Conservation (phyloP, 495 filamentous ascomycete species). For the Neurospora terricola region DNA sequence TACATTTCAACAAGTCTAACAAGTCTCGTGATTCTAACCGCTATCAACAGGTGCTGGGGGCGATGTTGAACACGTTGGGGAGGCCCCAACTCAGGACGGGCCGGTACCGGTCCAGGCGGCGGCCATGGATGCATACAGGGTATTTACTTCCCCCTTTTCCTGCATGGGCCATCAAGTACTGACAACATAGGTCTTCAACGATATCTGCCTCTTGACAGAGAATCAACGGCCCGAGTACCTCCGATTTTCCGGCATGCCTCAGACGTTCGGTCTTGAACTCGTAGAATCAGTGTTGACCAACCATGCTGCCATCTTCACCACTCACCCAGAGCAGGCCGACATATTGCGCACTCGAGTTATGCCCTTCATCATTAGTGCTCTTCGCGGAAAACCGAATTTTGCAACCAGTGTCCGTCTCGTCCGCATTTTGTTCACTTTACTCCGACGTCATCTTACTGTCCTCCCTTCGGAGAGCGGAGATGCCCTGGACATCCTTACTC, state of each 20-base stretch:
- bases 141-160: slow-evolving; percentile 17
- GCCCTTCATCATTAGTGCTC: slow-evolving; percentile 66
- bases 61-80: slow-evolving; percentile 44
- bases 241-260: slow-evolving; percentile 60
- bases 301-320: slow-evolving; percentile 67
- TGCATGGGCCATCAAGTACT: slow-evolving; percentile 9
- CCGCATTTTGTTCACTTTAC: slow-evolving; percentile 68
- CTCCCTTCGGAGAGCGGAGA: slow-evolving; percentile 75
- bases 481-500: slow-evolving; percentile 73
- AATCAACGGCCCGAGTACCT: slow-evolving; percentile 73
- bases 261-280: slow-evolving; percentile 78
- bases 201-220: slow-evolving; percentile 82
- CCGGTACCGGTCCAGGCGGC: slow-evolving; percentile 57
- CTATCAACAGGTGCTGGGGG: slow-evolving; percentile 27
- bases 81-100: slow-evolving; percentile 54
- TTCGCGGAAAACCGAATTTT: slow-evolving; percentile 74
- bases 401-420: slow-evolving; percentile 72
- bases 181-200: slow-evolving; percentile 58
- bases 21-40: slow-evolving; percentile 1
- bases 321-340: slow-evolving; percentile 71
- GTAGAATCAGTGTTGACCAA: slow-evolving; percentile 83
- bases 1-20: background rate
- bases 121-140: slow-evolving; percentile 76
- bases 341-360: slow-evolving; percentile 71
- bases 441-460: slow-evolving; percentile 65